Conservation (phyloP, 495 filamentous ascomycete genomes). For the Neurospora sp. region DNA sequence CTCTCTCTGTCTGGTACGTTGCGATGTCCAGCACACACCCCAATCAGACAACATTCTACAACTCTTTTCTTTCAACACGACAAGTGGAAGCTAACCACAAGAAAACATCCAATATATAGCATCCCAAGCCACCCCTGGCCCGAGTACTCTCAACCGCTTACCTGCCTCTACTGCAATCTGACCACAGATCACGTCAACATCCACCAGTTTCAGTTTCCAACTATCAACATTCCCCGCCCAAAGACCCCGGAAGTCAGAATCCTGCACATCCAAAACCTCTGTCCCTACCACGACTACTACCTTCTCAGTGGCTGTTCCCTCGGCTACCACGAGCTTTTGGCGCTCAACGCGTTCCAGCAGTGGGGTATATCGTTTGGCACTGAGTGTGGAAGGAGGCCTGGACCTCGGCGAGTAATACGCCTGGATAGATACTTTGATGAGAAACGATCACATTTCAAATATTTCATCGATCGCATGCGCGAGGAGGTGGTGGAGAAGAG, state of each 20-base stretch:
- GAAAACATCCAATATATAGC: not conserved
- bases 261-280: not conserved
- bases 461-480: not conserved
- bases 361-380: not conserved
- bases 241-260: not conserved
- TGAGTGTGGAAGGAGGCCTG: not conserved
- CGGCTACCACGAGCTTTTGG: not conserved
- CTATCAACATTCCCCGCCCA: not conserved
- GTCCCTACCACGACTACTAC: not conserved
- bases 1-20: not conserved
- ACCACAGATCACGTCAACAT: not conserved
- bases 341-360: not conserved
- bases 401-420: not conserved
- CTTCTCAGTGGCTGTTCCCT: not conserved
- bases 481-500: slow-evolving; percentile 3
- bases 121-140: not conserved
- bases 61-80: not conserved
- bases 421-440: not conserved
- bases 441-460: not conserved
- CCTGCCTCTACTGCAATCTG: not conserved
- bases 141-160: not conserved
- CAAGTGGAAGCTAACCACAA: not conserved
- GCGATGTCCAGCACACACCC: not conserved
- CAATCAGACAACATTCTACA: not conserved
- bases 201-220: not conserved